Base-by-base conservation (phyloP, 176 grass and related monocot species). In the Rhynchospora pubera region DNA sequence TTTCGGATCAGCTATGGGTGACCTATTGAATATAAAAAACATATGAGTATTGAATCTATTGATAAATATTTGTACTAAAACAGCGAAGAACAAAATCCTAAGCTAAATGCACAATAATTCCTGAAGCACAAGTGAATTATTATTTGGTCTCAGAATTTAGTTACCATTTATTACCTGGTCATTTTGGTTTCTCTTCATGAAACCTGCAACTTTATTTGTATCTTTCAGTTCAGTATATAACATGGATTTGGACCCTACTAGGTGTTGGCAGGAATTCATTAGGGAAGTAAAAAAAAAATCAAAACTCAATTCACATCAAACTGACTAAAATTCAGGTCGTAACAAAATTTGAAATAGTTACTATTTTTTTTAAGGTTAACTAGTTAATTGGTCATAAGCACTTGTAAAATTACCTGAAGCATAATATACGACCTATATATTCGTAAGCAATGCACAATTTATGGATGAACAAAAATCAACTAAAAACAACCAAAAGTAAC, bases 1-100 rank as follows among this genome's bases (percentile, higher is more conserved):
- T 84, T 94, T 98, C 30, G 95, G 92, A 84, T 98, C 95, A 91
- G 90, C 92, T 77, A 94, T 61, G 44, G 95, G 95, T 32, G 92
- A 98, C 87, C 95, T 98, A 65, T 61, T 78, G 42, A 64, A 77
- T 78, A 56, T 18, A 9, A 90, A 64, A 78, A 19, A 71, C 53
- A 13, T 15, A 75, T 53, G 0, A 13, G 21, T 65, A 6, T 34
- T n/a, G n/a, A n/a, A n/a, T n/a, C n/a, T n/a, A n/a, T n/a, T 32
- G 7, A 51, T 51, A 11, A 0, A 6, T 34, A 28, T 0, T 21
- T 53, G 18, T 11, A 70, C 11, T 28, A 28, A 51, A 13, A 75
- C 11, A 52, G 47, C 53, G 65, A 67, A 67, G 65, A 26, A 75
- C 26, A 0, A 0, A 52, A 76, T 55, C 11, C 12, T 5, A 55